phyloP scores from a whole-genome alignment of 352 stramenopile genomes.

The Pythium aquatile region DNA sequence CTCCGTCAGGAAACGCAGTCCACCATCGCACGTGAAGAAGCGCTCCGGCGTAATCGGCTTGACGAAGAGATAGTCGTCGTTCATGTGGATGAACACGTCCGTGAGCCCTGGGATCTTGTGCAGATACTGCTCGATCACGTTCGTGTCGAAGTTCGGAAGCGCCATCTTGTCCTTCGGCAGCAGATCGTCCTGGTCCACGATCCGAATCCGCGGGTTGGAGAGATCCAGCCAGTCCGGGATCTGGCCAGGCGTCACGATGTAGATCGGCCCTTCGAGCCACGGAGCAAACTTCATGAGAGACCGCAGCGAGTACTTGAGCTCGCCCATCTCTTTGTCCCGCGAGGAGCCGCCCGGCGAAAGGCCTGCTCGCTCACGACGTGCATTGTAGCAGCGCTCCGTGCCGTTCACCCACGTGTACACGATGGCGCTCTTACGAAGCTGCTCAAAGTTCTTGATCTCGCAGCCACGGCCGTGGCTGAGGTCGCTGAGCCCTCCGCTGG shows the following conservation, averaged over 20 bases:
- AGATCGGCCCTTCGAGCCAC: conserved; percentile 80
- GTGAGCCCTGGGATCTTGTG: conserved; percentile 83
- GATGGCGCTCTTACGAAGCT: conserved; percentile 60
- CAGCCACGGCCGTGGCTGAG: conserved; percentile 38
- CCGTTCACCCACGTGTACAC: conserved; percentile 89
- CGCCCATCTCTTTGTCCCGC: conserved; percentile 81
- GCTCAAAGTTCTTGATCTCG: conserved; percentile 67
- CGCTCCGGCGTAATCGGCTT: conserved; percentile 71
- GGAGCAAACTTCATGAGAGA: conserved; percentile 77
- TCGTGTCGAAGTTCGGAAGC: conserved; percentile 78
- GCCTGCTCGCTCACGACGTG: conserved; percentile 45
- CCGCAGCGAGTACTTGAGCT: conserved; percentile 85
- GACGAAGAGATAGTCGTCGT: conserved; percentile 88
- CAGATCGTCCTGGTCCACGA: conserved; percentile 80
- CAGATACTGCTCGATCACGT: conserved; percentile 88
- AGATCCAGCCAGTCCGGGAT: conserved; percentile 80
- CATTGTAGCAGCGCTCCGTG: conserved; percentile 78
- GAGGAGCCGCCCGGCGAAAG: conserved; percentile 61
- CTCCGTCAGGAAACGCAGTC: conserved; percentile 69
- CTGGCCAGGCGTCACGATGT: conserved; percentile 80
- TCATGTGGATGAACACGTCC: conserved; percentile 88
- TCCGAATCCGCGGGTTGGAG: conserved; percentile 59
- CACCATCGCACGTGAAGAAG: conserved; percentile 85
- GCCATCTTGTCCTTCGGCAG: conserved; percentile 53
- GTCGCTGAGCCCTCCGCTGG: conserved; percentile 37